Evolutionary conservation across 306 rosid genomes (phyloP).

Genomic region (Acacia confusa): DNA sequence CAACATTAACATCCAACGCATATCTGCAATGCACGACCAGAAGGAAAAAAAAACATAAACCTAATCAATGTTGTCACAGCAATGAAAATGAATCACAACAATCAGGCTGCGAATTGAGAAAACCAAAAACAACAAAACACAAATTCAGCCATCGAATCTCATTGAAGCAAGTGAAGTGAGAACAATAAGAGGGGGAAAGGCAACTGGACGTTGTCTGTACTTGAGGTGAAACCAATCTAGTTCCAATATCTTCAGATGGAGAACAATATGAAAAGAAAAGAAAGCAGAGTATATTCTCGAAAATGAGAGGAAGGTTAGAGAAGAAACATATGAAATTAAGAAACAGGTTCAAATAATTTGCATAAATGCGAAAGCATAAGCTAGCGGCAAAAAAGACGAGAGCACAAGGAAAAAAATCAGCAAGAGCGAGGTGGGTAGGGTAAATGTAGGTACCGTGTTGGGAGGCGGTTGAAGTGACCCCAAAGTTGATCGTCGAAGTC

Average conservation of each 20-base stretch:
- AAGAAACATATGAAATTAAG: neutral
- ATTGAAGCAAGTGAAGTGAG: neutral
- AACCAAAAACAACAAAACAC: neutral
- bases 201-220: neutral
- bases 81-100: conserved; percentile 12
- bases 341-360: neutral
- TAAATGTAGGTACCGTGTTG: conserved; percentile 65
- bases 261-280: neutral
- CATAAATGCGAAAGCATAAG: neutral
- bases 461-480: conserved; percentile 97
- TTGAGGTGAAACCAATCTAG: neutral
- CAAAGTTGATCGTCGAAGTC: conserved; percentile 84
- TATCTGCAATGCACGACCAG: conserved; percentile 56
- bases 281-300: neutral
- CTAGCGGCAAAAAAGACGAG: neutral
- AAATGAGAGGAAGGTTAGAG: neutral
- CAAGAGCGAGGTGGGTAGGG: conserved; percentile 2
- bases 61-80: neutral
- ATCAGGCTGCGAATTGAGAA: neutral
- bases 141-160: neutral
- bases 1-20: conserved; percentile 94
- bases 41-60: neutral
- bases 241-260: neutral
- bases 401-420: neutral
- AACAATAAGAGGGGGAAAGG: neutral